Conservation (phyloP, 2,329 filamentous ascomycete species). For the Rhynchosporium secalis region DNA sequence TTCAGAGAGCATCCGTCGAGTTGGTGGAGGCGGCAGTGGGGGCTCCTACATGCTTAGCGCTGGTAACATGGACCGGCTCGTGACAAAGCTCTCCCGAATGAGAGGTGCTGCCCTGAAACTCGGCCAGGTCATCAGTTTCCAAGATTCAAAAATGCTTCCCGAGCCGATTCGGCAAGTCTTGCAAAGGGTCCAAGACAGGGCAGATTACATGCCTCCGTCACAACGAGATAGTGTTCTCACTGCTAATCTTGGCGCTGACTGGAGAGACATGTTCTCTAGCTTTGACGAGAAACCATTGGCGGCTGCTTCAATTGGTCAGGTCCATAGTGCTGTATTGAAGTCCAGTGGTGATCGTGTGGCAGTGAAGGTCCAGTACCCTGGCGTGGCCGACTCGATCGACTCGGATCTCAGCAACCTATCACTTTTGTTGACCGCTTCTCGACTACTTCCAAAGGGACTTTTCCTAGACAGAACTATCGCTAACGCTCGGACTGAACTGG, state of each 20-base stretch:
- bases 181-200: conserved; percentile 91
- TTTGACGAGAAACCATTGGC: conserved; percentile 94
- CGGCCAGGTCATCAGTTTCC: conserved; percentile 97
- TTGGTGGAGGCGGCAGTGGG: conserved; percentile 65
- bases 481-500: conserved; percentile 87
- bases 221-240: conserved; percentile 84
- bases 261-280: conserved; percentile 77
- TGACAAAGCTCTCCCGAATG: conserved; percentile 93
- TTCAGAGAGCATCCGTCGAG: conserved; percentile 78
- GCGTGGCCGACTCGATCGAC: conserved; percentile 92
- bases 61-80: conserved; percentile 88
- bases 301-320: conserved; percentile 94
- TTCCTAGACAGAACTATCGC: conserved; percentile 97
- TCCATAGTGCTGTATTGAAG: conserved; percentile 80
- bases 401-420: conserved; percentile 94
- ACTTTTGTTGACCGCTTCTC: conserved; percentile 85
- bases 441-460: conserved; percentile 84
- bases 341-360: conserved; percentile 76
- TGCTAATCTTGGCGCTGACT: conserved; percentile 76
- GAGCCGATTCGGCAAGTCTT: conserved; percentile 83
- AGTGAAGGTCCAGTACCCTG: conserved; percentile 97
- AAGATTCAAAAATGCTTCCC: conserved; percentile 94
- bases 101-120: conserved; percentile 94
- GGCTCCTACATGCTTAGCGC: conserved; percentile 87
- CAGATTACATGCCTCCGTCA: conserved; percentile 96